phyloP scores from a whole-genome alignment of 129 eudicot genomes.

The Centella asiatica region DNA sequence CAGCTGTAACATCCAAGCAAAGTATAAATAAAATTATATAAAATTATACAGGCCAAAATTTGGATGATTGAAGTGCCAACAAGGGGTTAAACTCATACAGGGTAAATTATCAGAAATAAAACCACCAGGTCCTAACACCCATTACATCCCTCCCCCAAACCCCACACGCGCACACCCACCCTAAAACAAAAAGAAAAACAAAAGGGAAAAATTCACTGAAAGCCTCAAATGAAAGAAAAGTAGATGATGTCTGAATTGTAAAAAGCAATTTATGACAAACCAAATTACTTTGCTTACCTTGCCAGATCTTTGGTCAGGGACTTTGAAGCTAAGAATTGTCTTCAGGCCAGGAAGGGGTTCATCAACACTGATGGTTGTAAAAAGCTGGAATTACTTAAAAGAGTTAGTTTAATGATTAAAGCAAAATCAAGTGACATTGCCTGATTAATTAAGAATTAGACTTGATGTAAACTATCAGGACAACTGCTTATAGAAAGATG shows the following conservation, averaged over 20 bases:
- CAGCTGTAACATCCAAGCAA: slow-evolving; percentile 38
- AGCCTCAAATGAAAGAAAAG: neutral
- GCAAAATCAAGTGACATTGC: neutral
- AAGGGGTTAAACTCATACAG: neutral
- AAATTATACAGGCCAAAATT: neutral
- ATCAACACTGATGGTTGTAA: slow-evolving; percentile 70
- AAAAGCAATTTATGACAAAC: too few relatives aligned
- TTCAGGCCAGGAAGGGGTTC: slow-evolving; percentile 87
- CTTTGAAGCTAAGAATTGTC: slow-evolving; percentile 72
- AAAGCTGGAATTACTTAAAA: slow-evolving; percentile 36
- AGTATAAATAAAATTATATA: slow-evolving; percentile 7
- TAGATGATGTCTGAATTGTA: too few relatives aligned
- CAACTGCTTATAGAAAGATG: neutral
- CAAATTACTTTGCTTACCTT: slow-evolving; percentile 44
- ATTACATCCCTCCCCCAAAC: neutral
- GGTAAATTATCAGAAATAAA: too few relatives aligned
- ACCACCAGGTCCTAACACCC: neutral
- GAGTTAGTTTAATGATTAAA: slow-evolving; percentile 5
- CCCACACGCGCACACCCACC: neutral
- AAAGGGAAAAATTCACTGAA: neutral
- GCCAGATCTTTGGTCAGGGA: slow-evolving; percentile 95
- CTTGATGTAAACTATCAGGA: too few relatives aligned
- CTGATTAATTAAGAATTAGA: too few relatives aligned
- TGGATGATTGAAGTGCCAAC: neutral
- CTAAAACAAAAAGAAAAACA: slow-evolving; percentile 1